Evolutionary conservation across 2,329 filamentous ascomycete species (phyloP).

Genomic region (Ophiocordyceps sinensis): DNA sequence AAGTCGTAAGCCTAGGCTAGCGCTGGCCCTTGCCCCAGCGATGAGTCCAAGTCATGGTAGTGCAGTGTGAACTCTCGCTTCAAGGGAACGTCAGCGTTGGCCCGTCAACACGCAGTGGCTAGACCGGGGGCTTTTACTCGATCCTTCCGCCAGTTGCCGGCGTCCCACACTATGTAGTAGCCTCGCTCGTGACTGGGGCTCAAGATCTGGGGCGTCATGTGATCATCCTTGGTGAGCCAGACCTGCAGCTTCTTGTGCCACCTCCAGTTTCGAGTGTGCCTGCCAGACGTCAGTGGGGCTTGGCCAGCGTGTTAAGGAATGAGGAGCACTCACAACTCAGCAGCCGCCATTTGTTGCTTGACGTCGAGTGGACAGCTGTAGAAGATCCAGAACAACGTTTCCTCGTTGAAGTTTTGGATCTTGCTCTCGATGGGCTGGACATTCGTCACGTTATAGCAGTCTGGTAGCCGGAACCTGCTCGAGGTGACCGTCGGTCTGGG

Average conservation of each 20-base stretch:
- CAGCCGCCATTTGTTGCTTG: slow-evolving; percentile 48
- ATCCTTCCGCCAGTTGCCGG: slow-evolving; percentile 46
- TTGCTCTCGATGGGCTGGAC: slow-evolving; percentile 51
- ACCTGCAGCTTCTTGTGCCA: slow-evolving; percentile 54
- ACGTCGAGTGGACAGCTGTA: slow-evolving; percentile 50
- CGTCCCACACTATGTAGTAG: slow-evolving; percentile 53
- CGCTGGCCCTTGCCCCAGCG: slow-evolving; percentile 17
- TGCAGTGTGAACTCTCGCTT: slow-evolving; percentile 47
- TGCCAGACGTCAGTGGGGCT: slow-evolving; percentile 13
- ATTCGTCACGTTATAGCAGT: slow-evolving; percentile 54
- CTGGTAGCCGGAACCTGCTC: slow-evolving; percentile 42
- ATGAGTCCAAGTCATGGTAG: slow-evolving; percentile 47
- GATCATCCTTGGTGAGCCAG: slow-evolving; percentile 54
- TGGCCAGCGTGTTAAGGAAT: neutral
- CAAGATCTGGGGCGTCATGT: slow-evolving; percentile 46
- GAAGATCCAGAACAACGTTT: slow-evolving; percentile 56
- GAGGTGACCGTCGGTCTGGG: slow-evolving; percentile 37
- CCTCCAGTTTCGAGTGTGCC: slow-evolving; percentile 50
- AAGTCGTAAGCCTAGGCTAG: slow-evolving; percentile 9
- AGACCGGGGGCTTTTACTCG: slow-evolving; percentile 29
- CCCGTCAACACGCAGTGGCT: neutral
- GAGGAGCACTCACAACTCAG: slow-evolving; percentile 38
- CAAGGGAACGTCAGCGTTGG: neutral
- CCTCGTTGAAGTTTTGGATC: slow-evolving; percentile 52
- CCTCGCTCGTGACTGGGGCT: slow-evolving; percentile 46